phyloP scores from a whole-genome alignment of 225 moss, liverwort and hornwort genomes.

The Pseudisothecium myosuroides region DNA sequence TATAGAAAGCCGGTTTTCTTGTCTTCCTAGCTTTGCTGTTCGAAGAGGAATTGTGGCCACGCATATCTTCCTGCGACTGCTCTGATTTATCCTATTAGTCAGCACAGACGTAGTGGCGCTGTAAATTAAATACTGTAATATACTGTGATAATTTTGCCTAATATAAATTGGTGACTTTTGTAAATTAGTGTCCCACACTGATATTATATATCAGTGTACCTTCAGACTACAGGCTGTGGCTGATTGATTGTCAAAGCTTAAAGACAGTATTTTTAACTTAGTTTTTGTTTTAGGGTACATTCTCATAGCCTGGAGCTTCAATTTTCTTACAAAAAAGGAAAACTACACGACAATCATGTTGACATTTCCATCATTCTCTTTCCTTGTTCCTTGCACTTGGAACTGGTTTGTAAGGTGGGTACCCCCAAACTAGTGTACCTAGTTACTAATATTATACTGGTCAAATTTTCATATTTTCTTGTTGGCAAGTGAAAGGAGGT shows the following conservation, averaged over 20 bases:
- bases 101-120: not conserved
- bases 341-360: not conserved
- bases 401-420: not conserved
- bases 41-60: not conserved
- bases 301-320: not conserved
- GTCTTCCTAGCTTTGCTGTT: not conserved
- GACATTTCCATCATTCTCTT: not conserved
- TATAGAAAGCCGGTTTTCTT: not conserved
- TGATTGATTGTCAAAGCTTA: not conserved
- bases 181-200: not conserved
- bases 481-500: too few species aligned
- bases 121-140: not conserved
- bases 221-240: not conserved
- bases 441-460: too few species aligned
- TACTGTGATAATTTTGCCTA: not conserved
- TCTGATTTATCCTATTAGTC: not conserved
- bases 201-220: not conserved
- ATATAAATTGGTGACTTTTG: not conserved
- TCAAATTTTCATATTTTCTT: too few species aligned
- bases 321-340: not conserved
- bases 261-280: not conserved
- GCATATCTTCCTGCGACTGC: not conserved
- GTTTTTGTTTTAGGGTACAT: not conserved
- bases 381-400: not conserved
- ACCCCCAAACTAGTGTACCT: too few species aligned